Base-by-base conservation (phyloP, 805 yeast genomes). In the Saccharomycopsis amapae region DNA sequence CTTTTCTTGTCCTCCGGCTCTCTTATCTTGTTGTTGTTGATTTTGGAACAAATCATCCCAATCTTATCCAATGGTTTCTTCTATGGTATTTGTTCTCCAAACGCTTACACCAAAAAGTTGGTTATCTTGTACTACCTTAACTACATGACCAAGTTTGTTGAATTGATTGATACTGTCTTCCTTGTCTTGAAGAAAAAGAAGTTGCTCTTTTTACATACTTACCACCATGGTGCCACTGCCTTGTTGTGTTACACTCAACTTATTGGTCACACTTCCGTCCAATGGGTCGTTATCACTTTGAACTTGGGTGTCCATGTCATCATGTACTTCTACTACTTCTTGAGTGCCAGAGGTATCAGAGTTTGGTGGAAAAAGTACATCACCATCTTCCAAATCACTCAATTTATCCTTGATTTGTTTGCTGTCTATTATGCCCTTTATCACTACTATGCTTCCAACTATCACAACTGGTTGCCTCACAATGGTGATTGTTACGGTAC, bases 321-420 rank as follows among this genome's bases (percentile, higher is more conserved):
- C 47, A 93, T 90, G 98, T 90, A 90, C 76, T 90, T 88, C 84
- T 90, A 90, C 77, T 90, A 93, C 72, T 88, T 89, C 73, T 72
- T 90, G 58, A 75, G 93, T 43, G 85, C 97, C 18, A 76, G 95
- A 62, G 96, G 96, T 48, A 85, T 89, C 61, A 81, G 86, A 59
- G 96, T 90, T 45, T 89, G 97, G 97, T 90, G 98, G 98, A 90
- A 93, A 71, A 94, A 89, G 71, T 90, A 96, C 96, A 96, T 90
- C 55, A 90, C 98, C 46, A 76, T 95, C 55, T 81, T 86, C 73
- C 98, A 90, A 72, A 90, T 90, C 68, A 71, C 85, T 59, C 98
- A 90, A 71, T 90, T 90, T 62, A 68, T 90, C 55, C 73, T 90
- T 60, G 98, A 90, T 66, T 76, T 90, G 61, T 78, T 73, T 36